Conservation (phyloP, 371 early-diverging fungal genomes). For the Dichotomocladium elegans region DNA sequence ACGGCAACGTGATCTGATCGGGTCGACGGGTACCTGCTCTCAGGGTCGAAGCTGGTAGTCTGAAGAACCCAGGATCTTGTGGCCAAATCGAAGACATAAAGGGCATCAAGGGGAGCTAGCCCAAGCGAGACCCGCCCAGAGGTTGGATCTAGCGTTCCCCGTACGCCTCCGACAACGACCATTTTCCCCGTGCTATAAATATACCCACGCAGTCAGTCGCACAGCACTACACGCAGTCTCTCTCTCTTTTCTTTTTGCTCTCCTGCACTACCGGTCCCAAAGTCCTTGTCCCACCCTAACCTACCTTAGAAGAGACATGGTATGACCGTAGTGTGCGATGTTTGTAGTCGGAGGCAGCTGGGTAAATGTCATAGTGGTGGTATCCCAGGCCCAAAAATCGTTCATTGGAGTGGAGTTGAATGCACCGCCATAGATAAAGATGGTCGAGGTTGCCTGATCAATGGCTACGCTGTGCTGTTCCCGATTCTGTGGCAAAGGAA, state of each 20-base stretch:
- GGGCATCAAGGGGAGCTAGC: slow-evolving; percentile 13
- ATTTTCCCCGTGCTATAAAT: no score
- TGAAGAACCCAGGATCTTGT: background rate
- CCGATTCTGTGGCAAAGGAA: slow-evolving; percentile 14
- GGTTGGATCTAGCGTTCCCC: no score
- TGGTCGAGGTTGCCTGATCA: slow-evolving; percentile 12
- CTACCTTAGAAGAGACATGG: slow-evolving; percentile 37
- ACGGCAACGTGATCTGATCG: slow-evolving; percentile 31
- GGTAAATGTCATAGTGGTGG: slow-evolving; percentile 8
- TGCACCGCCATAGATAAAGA: slow-evolving; percentile 31
- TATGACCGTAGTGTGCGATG: slow-evolving; percentile 32
- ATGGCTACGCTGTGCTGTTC: slow-evolving; percentile 17
- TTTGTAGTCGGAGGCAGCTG: slow-evolving; percentile 7
- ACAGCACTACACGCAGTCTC: background rate
- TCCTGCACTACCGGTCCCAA: background rate
- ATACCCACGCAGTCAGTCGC: background rate
- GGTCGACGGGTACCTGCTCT: slow-evolving; percentile 11
- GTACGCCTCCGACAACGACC: no score
- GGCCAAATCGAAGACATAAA: slow-evolving; percentile 25
- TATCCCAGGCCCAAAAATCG: slow-evolving; percentile 25
- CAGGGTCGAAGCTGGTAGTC: background rate
- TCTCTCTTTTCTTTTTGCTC: background rate
- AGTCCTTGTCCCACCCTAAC: background rate
- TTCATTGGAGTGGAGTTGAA: slow-evolving; percentile 2
- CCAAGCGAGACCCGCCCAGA: background rate